A percentile compares a stretch with the other conserved stretches of the same genome.
phyloP scores from a whole-genome alignment of 176 grass and related monocot species.

The Aegilops longissima region DNA sequence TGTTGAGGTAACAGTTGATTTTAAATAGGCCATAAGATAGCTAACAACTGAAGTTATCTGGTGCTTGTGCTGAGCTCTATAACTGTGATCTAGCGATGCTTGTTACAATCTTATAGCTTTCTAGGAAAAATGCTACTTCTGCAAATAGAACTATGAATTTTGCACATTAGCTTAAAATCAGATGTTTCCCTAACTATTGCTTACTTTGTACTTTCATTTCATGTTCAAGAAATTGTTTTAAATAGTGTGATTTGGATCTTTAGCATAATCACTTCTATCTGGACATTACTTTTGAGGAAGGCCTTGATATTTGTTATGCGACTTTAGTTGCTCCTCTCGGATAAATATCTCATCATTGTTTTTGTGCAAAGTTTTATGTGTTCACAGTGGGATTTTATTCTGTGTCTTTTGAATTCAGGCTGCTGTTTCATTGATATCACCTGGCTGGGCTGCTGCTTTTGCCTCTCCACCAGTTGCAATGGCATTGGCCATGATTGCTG shows the following conservation, averaged over 20 bases:
- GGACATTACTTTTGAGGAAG: constrained; percentile 1
- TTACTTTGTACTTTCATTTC: constrained; percentile 16
- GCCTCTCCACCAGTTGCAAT: constrained; percentile 88
- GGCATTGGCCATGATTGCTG: constrained; percentile 84
- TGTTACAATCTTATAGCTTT: constrained; percentile 5
- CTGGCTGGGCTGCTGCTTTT: constrained; percentile 86
- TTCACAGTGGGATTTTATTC: constrained; percentile 3
- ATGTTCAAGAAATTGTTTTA: constrained; percentile 15
- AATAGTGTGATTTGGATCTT: background rate
- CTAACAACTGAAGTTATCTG: background rate
- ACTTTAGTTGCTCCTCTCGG: background rate
- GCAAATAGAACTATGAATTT: constrained; percentile 25
- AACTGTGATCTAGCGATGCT: constrained; percentile 13
- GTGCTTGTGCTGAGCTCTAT: constrained; percentile 12
- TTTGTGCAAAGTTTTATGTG: constrained; percentile 8
- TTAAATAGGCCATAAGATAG: constrained; percentile 13
- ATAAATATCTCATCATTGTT: constrained; percentile 20
- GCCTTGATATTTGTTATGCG: constrained; percentile 10
- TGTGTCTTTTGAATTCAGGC: constrained; percentile 48
- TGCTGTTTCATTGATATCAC: constrained; percentile 75
- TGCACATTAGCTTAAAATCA: constrained; percentile 3
- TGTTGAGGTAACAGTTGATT: constrained; percentile 59
- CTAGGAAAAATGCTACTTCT: constrained; percentile 14
- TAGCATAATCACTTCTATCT: background rate
- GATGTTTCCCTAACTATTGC: constrained; percentile 18